Evolutionary conservation across 345 rosid genomes (phyloP), one percentile per base, ranked within the genome.

Genomic region (Acer negundo): DNA sequence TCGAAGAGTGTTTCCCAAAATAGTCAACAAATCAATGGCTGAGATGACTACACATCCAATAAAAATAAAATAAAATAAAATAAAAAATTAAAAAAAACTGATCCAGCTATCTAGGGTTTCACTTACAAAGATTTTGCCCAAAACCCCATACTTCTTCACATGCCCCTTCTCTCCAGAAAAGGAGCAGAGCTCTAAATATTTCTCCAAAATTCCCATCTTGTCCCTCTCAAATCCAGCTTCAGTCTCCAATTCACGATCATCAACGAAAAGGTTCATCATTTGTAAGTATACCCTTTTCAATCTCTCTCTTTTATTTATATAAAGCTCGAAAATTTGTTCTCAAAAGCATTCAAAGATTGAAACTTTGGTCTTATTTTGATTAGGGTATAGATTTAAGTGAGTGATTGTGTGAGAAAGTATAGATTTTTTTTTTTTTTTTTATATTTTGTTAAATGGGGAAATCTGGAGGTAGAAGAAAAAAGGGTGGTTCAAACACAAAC

Each of bases 401-500:
- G 68, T 17, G 47, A 16, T 26, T 10, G 38, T 47, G 26, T 53
- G 61, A 35, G 46, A 38, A 0, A 12, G 28, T 26, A 9, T 62
- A 63, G 62, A 55, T 67, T 59, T 13, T 20, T 2, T 59, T 3
- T 67, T 26, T 13, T 59, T 2, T 20, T 16, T 2, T 28, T 28
- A 2, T 28, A 28, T 28, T 28, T 20, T 59, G 31, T 70, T 78
- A 23, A 71, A 92, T 94, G 97, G 98, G 98, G 86, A 94, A 90
- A 84, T 94, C 97, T 15, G 96, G 93, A 63, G 94, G 91, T 53
- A 90, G 89, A 82, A 95, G 86, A 85, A 95, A 92, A 87, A 95
- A 90, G 85, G 88, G 90, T 22, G 82, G 80, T 85, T 82, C 90
- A 13, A 78, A 75, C 72, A 61, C 86, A 19, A 89, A 85, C 80